Evolutionary conservation across 768 basidiomycete genomes (phyloP).

Genomic region (Rickenella mellea): DNA sequence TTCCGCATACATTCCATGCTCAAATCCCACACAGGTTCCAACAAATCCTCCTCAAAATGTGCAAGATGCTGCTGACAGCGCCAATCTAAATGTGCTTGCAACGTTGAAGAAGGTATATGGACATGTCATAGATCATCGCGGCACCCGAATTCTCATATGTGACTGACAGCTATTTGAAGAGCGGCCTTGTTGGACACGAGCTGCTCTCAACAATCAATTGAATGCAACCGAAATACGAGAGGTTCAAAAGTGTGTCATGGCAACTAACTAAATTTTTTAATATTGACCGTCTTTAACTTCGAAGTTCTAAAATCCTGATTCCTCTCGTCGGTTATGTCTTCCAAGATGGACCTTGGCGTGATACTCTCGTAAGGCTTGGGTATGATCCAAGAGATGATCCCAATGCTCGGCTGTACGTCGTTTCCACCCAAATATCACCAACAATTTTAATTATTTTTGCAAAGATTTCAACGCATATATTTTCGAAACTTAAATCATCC

Average conservation of each 20-base stretch:
- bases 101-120: constrained; percentile 42
- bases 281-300: constrained; percentile 1
- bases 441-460: neutral
- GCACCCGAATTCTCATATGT: constrained; percentile 11
- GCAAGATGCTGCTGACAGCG: constrained; percentile 45
- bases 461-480: constrained; percentile 84
- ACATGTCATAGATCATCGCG: constrained; percentile 2
- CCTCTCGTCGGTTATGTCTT: constrained; percentile 83
- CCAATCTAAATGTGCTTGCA: constrained; percentile 44
- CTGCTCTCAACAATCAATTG: constrained; percentile 78
- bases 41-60: constrained; percentile 52
- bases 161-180: constrained; percentile 65
- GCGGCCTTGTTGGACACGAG: constrained; percentile 86
- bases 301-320: constrained; percentile 72
- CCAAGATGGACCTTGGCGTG: constrained; percentile 90
- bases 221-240: constrained; percentile 55
- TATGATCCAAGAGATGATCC: constrained; percentile 82
- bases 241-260: constrained; percentile 56
- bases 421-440: neutral
- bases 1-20: neutral
- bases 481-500: constrained; percentile 85
- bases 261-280: neutral
- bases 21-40: constrained; percentile 40
- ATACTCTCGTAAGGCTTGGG: constrained; percentile 75
- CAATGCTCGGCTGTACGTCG: constrained; percentile 64